These are phyloP conservation scores for Escovopsis sp. DNA, from an alignment of 2,329 filamentous ascomycete species.

Conservation along the genomic window DNA sequence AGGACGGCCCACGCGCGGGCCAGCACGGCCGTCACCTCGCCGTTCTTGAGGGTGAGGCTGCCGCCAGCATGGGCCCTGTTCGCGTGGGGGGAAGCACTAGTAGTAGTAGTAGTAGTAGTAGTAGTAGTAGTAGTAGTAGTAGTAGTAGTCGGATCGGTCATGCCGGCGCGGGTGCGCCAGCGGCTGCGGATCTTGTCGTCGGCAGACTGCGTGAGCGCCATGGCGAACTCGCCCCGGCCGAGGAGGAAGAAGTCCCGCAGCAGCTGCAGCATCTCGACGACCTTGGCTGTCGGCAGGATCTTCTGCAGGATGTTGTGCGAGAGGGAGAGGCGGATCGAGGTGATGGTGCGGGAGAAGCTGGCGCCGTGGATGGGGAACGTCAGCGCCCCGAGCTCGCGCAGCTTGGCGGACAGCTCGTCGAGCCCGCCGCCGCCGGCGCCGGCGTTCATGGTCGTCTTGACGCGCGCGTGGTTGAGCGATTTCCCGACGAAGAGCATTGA, in stretches of 20 bases:
- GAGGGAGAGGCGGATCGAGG: conserved; percentile 62
- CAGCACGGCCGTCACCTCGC: conserved; percentile 66
- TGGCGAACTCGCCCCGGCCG: conserved; percentile 78
- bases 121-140: no score
- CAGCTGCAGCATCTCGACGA: conserved; percentile 61
- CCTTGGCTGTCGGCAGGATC: conserved; percentile 61
- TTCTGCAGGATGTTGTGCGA: conserved; percentile 74
- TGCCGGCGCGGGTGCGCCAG: conserved; percentile 47
- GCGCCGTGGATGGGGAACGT: conserved; percentile 59
- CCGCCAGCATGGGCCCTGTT: conserved; percentile 34
- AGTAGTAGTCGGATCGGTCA: no score
- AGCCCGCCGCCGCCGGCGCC: conserved; percentile 32
- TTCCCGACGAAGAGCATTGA: conserved; percentile 87
- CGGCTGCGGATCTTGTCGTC: conserved; percentile 64
- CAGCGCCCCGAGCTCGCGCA: conserved; percentile 52
- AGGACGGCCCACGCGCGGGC: conserved; percentile 66
- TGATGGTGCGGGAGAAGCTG: conserved; percentile 55
- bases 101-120: no score
- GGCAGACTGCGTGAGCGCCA: conserved; percentile 71
- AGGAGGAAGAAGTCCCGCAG: conserved; percentile 79
- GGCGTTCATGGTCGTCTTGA: conserved; percentile 30
- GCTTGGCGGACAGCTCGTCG: conserved; percentile 50
- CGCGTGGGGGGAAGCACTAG: conserved; percentile 16
- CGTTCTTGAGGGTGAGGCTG: conserved; percentile 61
- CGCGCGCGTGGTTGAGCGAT: conserved; percentile 69